These are phyloP conservation scores for Solanum piurae DNA, from an alignment of 257 asterid genomes.

Conservation along the genomic window DNA sequence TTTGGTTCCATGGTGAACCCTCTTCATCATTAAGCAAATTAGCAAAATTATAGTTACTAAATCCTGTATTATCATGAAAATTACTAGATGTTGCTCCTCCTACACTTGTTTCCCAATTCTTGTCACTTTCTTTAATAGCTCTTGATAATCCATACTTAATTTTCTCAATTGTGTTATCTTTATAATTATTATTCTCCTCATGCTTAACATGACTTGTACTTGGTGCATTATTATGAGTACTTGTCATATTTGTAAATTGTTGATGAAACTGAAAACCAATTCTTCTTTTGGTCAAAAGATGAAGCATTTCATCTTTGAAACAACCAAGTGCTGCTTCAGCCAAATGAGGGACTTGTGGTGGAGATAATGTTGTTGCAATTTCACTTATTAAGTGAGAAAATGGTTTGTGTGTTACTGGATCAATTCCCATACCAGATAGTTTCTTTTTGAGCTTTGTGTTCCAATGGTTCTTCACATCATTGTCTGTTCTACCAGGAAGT, in stretches of 20 bases:
- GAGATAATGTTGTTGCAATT: slow-evolving; percentile 77
- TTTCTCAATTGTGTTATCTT: not conserved
- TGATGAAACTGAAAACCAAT: slow-evolving; percentile 66
- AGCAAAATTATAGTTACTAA: not conserved
- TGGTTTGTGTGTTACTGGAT: slow-evolving; percentile 95
- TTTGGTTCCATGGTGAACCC: not conserved
- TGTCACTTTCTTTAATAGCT: not conserved
- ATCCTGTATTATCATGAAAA: not conserved
- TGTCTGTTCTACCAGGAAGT: slow-evolving; percentile 89
- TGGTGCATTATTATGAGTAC: not conserved
- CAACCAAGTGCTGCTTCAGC: slow-evolving; percentile 96
- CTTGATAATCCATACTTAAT: not conserved
- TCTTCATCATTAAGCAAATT: not conserved
- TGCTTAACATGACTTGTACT: slow-evolving; percentile 23
- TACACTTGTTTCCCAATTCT: not conserved
- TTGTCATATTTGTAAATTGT: not conserved
- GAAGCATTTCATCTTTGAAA: slow-evolving; percentile 97
- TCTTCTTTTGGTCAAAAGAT: slow-evolving; percentile 75
- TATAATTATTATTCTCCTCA: slow-evolving; percentile 33
- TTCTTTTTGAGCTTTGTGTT: slow-evolving; percentile 90
- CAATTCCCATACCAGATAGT: slow-evolving; percentile 94
- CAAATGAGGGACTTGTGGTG: slow-evolving; percentile 77
- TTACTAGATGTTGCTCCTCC: not conserved
- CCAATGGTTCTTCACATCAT: slow-evolving; percentile 94
- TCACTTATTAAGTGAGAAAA: slow-evolving; percentile 82